phyloP scores from a whole-genome alignment of 495 filamentous ascomycete genomes.

The Penicillium paradoxum region DNA sequence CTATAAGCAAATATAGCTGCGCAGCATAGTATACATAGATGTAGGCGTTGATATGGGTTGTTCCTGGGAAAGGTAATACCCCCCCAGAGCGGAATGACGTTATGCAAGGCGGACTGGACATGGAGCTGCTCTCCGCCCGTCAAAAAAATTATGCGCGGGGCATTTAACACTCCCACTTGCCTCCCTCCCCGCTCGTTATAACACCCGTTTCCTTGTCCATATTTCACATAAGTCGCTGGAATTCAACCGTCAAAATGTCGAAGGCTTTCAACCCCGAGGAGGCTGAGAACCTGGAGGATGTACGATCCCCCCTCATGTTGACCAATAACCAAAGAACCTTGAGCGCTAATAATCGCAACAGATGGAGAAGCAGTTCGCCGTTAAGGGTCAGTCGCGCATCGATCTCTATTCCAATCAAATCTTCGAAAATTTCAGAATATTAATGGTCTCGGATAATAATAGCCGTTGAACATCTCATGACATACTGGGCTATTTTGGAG shows the following conservation, averaged over 20 bases:
- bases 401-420: neutral
- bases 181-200: slow-evolving; percentile 8
- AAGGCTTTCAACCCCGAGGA: slow-evolving; percentile 60
- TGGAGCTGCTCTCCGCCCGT: slow-evolving; percentile 23
- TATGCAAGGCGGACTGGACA: slow-evolving; percentile 4
- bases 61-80: too few species aligned
- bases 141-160: slow-evolving; percentile 37
- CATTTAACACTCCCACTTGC: slow-evolving; percentile 16
- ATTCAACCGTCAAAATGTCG: slow-evolving; percentile 33
- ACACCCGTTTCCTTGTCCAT: slow-evolving; percentile 1
- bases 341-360: slow-evolving; percentile 37
- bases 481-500: slow-evolving; percentile 95
- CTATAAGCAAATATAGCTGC: too few species aligned
- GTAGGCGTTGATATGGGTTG: too few species aligned
- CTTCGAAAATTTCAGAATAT: neutral
- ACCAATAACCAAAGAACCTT: neutral
- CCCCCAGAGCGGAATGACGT: slow-evolving; percentile 27
- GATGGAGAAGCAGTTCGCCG: slow-evolving; percentile 99
- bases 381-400: slow-evolving; percentile 63
- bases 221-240: neutral
- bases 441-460: slow-evolving; percentile 11
- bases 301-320: slow-evolving; percentile 20
- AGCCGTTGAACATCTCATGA: slow-evolving; percentile 93
- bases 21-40: too few species aligned
- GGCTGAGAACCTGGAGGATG: slow-evolving; percentile 75